Evolutionary conservation across 148 eudicot genomes (phyloP), one percentile per base, ranked within the genome.

Genomic region (Vaccinium corymbosum): DNA sequence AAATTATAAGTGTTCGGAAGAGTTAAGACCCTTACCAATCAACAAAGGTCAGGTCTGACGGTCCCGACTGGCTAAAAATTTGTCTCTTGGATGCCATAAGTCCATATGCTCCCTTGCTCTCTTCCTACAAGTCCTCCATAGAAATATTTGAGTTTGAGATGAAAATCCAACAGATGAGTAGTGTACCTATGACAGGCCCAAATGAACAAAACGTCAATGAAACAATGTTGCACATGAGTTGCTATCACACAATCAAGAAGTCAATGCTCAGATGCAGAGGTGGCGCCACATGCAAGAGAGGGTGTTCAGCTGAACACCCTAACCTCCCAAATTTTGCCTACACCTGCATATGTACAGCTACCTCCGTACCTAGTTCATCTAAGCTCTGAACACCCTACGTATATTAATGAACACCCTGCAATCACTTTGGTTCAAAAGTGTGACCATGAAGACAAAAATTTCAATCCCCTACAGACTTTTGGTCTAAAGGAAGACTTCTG

Each of bases 1-100:
- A 68, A 27, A 68, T 6, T 66, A 25, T 12, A 13, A 12, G 42
- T 12, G 35, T 29, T 27, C 27, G n/a, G n/a, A n/a, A 25, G 38
- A 15, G 35, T 29, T 27, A 13, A 25, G 38, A 15, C 73, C 32
- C 62, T 72, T 86, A 92, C 93, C 94, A 92, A 75, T 92, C 92
- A 84, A 88, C 86, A 59, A 75, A n/a, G 49, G 81, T 85, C 56
- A 91, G 87, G 25, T 88, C 87, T n/a, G 79, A 2, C 3, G 94
- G 93, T 53, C 93, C 92, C 52, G 90, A 91, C 5, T 79, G 72
- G 49, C 48, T 66, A 75, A 92, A 92, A 29, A 85, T 64, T 81
- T 87, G 91, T 80, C 86, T 82, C 72, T 84, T 79, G 0, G 90
- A 87, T 1, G 87, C 88, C 77, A 75, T 79, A 3, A 73, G 11